Base-by-base conservation (phyloP, 1,284 basidiomycete genomes). In the Gastroboletus turbinatus region DNA sequence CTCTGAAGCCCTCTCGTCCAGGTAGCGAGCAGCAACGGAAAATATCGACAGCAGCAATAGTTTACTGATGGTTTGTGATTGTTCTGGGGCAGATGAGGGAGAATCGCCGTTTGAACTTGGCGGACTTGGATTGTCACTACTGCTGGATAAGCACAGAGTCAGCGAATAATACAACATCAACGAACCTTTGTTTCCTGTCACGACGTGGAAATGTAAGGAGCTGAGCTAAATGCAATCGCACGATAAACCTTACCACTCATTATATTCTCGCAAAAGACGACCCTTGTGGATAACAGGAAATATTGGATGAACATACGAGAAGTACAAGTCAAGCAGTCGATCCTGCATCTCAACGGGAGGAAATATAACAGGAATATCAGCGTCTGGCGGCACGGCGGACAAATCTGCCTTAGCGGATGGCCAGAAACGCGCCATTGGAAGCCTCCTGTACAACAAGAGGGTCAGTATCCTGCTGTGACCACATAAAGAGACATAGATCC, bases 1-100 rank as follows among this genome's bases (percentile, higher is more conserved):
- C 19, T 72, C 71, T 53, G 78, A 77, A 52, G 74, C 66, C 49
- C 78, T 77, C 33, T 78, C 76, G 11, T 82, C 77, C 13, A 78
- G 79, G 61, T 89, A 93, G 13, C 92, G 82, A 17, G 89, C 84
- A 35, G 91, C 82, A 44, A 91, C 80, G 2, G 92, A 80, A 66
- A 92, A 93, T 68, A 94, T 91, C 1, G 88, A 79, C 14, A 94
- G 75, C 8, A 94, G 77, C 5, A 94, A 71, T 17, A 94, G 73
- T 48, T 84, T 83, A 4, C 88, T 88, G 19, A 89, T 75, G 63
- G 82, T 79, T 62, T 87, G 86, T 27, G 82, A 79, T 7, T 80
- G 72, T 56, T 83, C 79, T 6, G 76, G 76, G 52, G 73, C 70
- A 21, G 77, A 73, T 17, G 59, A 52, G 19, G 63, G 49, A n/a